Percentiles rank a stretch among this genome's conserved stretches.
These are phyloP conservation scores for Tulasnella sp. DNA, from an alignment of 768 basidiomycete genomes.

Conservation along the genomic window DNA sequence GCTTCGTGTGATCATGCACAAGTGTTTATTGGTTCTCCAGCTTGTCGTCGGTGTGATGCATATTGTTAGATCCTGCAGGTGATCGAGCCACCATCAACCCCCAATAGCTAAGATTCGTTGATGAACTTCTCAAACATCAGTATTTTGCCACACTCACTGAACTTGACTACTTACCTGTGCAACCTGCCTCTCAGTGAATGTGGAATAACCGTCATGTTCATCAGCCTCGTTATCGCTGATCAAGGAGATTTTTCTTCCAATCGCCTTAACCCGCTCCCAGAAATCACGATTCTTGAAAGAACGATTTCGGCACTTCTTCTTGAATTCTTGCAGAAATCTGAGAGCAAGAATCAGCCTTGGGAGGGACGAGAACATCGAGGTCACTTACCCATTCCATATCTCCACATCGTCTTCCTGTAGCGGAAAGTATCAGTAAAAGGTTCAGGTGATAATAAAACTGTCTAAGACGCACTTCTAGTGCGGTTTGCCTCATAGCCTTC, in stretches of 20 bases:
- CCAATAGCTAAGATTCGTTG: too few species aligned
- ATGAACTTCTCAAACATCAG: too few species aligned
- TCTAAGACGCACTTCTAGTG: conserved; percentile 45
- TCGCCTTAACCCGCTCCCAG: conserved; percentile 40
- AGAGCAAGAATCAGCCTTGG: not conserved
- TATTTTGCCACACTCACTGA: too few species aligned
- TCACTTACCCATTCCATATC: conserved; percentile 58
- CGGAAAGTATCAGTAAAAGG: not conserved
- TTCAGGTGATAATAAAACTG: too few species aligned
- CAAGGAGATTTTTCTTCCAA: conserved; percentile 43
- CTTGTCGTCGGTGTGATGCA: too few species aligned
- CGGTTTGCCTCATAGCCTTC: conserved; percentile 49
- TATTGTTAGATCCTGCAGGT: too few species aligned
- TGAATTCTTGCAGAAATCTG: conserved; percentile 53
- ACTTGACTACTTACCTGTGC: conserved; percentile 11
- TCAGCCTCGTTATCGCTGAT: conserved; percentile 52
- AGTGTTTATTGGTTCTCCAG: too few species aligned
- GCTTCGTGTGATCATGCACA: too few species aligned
- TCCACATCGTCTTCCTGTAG: conserved; percentile 68
- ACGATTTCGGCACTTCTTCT: conserved; percentile 35
- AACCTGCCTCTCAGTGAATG: conserved; percentile 34
- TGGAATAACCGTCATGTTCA: conserved; percentile 43
- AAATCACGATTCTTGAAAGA: conserved; percentile 52
- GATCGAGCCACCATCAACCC: too few species aligned
- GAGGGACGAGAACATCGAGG: not conserved